Conservation (phyloP, 129 eudicot genomes). For the Chrysanthemum lavandulifolium region DNA sequence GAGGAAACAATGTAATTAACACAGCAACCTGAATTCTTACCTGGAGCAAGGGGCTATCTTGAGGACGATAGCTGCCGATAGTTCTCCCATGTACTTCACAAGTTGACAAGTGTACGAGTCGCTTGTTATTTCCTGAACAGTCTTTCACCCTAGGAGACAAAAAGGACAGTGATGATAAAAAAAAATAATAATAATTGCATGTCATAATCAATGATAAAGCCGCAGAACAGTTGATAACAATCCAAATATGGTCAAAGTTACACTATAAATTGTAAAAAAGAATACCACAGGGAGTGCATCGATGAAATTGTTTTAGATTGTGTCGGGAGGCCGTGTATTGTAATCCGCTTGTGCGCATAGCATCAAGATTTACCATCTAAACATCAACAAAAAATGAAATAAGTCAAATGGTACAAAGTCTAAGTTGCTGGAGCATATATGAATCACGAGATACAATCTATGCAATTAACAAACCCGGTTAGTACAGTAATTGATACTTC, state of each 20-base stretch:
- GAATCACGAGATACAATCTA: too few relatives aligned
- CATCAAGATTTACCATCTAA: constrained; percentile 87
- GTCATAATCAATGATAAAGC: constrained; percentile 19
- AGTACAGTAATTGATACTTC: too few relatives aligned
- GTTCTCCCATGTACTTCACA: constrained; percentile 97
- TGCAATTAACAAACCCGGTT: neutral
- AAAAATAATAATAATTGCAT: too few relatives aligned
- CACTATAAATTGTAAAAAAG: neutral
- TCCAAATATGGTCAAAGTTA: neutral
- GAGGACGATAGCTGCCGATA: constrained; percentile 77
- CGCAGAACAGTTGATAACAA: too few relatives aligned
- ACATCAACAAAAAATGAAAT: constrained; percentile 20
- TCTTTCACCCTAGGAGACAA: constrained; percentile 70
- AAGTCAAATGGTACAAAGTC: neutral
- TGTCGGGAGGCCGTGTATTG: constrained; percentile 92
- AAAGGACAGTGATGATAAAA: neutral
- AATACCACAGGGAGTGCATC: constrained; percentile 98
- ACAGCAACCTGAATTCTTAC: too few relatives aligned
- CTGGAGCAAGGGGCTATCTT: constrained; percentile 86
- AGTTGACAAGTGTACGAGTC: constrained; percentile 93
- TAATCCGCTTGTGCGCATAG: constrained; percentile 98
- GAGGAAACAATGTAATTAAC: too few relatives aligned
- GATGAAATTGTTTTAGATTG: constrained; percentile 93
- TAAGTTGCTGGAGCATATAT: neutral
- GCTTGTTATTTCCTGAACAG: constrained; percentile 88